A percentile compares a stretch with the other conserved stretches of the same genome.
Evolutionary conservation across 352 stramenopile species (phyloP).

Genomic region (Phytophthora uliginosa): DNA sequence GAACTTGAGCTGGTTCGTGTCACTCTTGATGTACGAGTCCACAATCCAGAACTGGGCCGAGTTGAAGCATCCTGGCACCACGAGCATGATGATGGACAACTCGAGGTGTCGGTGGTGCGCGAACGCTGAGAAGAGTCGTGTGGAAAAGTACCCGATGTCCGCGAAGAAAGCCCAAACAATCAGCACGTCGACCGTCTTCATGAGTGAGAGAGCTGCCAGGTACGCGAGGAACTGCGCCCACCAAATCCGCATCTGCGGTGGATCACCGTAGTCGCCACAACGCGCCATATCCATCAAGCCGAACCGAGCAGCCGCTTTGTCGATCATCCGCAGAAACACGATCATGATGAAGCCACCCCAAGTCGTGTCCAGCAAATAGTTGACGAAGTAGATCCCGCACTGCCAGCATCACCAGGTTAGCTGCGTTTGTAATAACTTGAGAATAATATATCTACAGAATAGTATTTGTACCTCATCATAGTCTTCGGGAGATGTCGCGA

Average conservation of each 20-base stretch:
- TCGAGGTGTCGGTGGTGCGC: constrained; percentile 72
- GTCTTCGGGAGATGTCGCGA: constrained; percentile 39
- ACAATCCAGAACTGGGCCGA: constrained; percentile 84
- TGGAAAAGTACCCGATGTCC: constrained; percentile 54
- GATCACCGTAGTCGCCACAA: constrained; percentile 80
- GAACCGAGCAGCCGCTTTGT: constrained; percentile 46
- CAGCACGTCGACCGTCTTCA: constrained; percentile 63
- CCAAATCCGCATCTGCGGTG: constrained; percentile 66
- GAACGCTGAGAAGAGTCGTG: constrained; percentile 63
- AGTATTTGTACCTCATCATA: constrained; percentile 62
- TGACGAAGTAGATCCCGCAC: constrained; percentile 84
- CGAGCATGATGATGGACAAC: constrained; percentile 82
- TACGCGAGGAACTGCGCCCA: constrained; percentile 66
- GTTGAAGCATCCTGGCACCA: constrained; percentile 75
- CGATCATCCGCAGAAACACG: constrained; percentile 52
- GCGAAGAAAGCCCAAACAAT: constrained; percentile 57
- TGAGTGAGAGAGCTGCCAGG: constrained; percentile 47
- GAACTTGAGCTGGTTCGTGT: constrained; percentile 42
- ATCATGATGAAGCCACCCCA: constrained; percentile 62
- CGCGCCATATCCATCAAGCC: constrained; percentile 49
- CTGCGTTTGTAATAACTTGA: background rate
- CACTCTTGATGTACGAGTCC: constrained; percentile 71
- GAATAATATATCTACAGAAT: background rate
- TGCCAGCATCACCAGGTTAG: constrained; percentile 21
- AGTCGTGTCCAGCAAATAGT: constrained; percentile 76